phyloP scores from a whole-genome alignment of 306 rosid genomes.

The Prunus armeniaca region DNA sequence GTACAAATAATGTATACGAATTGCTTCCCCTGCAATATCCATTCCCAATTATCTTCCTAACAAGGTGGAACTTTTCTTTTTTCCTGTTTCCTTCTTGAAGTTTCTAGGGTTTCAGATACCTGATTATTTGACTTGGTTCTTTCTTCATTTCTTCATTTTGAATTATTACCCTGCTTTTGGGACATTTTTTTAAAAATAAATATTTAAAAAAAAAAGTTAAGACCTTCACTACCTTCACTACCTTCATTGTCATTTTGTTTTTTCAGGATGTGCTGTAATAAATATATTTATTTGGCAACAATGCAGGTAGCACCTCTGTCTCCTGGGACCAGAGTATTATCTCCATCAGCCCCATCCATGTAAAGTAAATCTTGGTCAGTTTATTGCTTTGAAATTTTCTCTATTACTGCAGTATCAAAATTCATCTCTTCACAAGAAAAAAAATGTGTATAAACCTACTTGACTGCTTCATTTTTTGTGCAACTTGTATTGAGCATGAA shows the following conservation, averaged over 20 bases:
- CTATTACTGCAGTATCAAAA: neutral
- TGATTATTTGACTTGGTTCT: neutral
- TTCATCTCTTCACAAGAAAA: neutral
- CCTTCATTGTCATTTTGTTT: too few species aligned
- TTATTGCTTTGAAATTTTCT: neutral
- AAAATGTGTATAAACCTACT: neutral
- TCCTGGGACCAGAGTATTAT: conserved; percentile 38
- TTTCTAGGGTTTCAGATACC: conserved; percentile 5
- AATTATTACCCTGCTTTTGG: neutral
- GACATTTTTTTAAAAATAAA: neutral
- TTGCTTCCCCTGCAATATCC: conserved; percentile 23
- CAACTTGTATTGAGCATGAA: neutral
- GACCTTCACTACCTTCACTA: neutral
- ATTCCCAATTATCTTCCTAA: conserved; percentile 21
- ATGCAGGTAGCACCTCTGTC: conserved; percentile 35
- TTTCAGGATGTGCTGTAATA: too few species aligned
- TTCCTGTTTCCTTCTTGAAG: neutral
- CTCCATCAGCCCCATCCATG: conserved; percentile 27
- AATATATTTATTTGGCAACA: neutral
- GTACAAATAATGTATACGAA: neutral
- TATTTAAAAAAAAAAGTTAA: neutral
- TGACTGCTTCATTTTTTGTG: neutral
- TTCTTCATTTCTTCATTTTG: neutral
- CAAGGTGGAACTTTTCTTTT: conserved; percentile 31
- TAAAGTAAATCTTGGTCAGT: conserved; percentile 41